Evolutionary conservation across 2,329 filamentous ascomycete species (phyloP).

Genomic region (Rugonectria rugulosa): DNA sequence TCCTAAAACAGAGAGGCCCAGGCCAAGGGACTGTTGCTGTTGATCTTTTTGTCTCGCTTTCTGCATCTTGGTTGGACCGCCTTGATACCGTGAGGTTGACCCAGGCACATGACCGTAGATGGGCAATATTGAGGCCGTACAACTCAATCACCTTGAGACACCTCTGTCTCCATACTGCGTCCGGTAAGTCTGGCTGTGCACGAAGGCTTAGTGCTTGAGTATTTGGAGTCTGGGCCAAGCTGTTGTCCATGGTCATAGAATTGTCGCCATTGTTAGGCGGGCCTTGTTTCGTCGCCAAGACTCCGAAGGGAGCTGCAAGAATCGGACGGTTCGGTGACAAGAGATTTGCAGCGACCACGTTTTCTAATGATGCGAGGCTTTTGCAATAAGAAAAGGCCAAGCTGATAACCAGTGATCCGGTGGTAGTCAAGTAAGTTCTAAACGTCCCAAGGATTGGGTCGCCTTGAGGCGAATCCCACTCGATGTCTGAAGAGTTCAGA

Average conservation of each 20-base stretch:
- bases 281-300: constrained; percentile 42
- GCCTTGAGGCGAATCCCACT: constrained; percentile 25
- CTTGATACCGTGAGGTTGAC: constrained; percentile 58
- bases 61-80: constrained; percentile 52
- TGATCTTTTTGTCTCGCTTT: constrained; percentile 51
- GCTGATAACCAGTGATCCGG: constrained; percentile 60
- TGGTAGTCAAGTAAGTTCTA: constrained; percentile 63
- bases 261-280: constrained; percentile 27
- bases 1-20: constrained; percentile 60
- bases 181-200: constrained; percentile 49
- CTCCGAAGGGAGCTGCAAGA: constrained; percentile 63
- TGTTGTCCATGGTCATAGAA: constrained; percentile 41
- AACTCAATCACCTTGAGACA: constrained; percentile 60
- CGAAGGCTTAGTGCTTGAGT: constrained; percentile 56
- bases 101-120: constrained; percentile 57
- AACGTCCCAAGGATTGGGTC: constrained; percentile 56
- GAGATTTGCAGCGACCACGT: constrained; percentile 49
- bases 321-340: constrained; percentile 54
- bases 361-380: constrained; percentile 56
- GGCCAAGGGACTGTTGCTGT: constrained; percentile 62
- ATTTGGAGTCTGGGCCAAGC: constrained; percentile 59
- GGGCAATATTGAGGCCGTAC: constrained; percentile 55
- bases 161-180: constrained; percentile 57
- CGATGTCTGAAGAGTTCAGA: constrained; percentile 23
- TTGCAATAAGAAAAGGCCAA: constrained; percentile 56